These are phyloP conservation scores for Eremothecium coryli DNA, from an alignment of 1,139 yeast genomes.

Conservation along the genomic window DNA sequence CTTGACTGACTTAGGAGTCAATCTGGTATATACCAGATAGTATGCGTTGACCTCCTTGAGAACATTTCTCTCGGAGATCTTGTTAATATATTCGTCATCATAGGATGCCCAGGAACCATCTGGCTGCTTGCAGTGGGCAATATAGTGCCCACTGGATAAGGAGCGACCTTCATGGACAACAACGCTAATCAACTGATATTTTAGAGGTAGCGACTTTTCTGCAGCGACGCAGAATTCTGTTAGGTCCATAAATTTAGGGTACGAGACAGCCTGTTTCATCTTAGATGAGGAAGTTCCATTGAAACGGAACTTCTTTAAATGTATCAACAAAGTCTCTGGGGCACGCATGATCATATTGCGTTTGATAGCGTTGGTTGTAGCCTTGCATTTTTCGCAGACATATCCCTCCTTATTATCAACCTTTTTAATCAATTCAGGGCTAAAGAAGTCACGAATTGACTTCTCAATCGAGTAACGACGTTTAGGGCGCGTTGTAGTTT, in stretches of 20 bases:
- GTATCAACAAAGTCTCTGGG: slow-evolving; percentile 82
- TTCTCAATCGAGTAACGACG: slow-evolving; percentile 55
- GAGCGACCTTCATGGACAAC: slow-evolving; percentile 94
- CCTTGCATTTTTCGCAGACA: slow-evolving; percentile 78
- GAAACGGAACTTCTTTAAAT: slow-evolving; percentile 82
- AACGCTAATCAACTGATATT: slow-evolving; percentile 72
- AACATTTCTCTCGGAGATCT: slow-evolving; percentile 63
- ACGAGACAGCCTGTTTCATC: slow-evolving; percentile 76
- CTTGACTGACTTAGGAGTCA: slow-evolving; percentile 41
- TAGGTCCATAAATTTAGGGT: slow-evolving; percentile 69
- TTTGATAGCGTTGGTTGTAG: slow-evolving; percentile 69
- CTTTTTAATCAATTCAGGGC: slow-evolving; percentile 59
- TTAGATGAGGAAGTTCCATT: slow-evolving; percentile 71
- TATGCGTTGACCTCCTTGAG: slow-evolving; percentile 82
- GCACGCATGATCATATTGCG: slow-evolving; percentile 65
- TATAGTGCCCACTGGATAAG: slow-evolving; percentile 85
- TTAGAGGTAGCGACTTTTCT: slow-evolving; percentile 37
- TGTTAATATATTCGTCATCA: slow-evolving; percentile 83
- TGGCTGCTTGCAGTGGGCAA: slow-evolving; percentile 85
- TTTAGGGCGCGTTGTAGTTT: slow-evolving; percentile 7
- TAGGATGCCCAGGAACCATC: slow-evolving; percentile 88
- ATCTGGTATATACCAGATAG: slow-evolving; percentile 70
- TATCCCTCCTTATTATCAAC: slow-evolving; percentile 67
- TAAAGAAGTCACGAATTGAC: slow-evolving; percentile 71
- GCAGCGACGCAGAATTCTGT: slow-evolving; percentile 39